phyloP scores from a whole-genome alignment of 116 monocot species.

The Trichopus zeylanicus region DNA sequence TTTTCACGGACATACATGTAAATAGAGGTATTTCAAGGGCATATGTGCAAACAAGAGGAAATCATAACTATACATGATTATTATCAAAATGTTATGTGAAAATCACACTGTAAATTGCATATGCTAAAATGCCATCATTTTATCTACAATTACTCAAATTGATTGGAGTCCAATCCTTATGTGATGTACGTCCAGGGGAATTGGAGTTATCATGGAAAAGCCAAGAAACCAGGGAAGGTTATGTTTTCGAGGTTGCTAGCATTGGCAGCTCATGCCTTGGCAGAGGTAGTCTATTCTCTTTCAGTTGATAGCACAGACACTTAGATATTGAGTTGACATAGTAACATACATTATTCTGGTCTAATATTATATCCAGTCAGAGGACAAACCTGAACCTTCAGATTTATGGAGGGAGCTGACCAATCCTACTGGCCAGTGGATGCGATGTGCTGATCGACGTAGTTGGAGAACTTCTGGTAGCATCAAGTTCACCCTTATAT shows the following conservation, averaged over 20 bases:
- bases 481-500: not conserved
- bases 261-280: slow-evolving; percentile 85
- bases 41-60: too few relatives aligned
- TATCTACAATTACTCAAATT: not conserved
- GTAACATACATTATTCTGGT: slow-evolving; percentile 1
- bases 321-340: not conserved
- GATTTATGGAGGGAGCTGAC: slow-evolving; percentile 68
- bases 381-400: slow-evolving; percentile 45
- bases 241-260: slow-evolving; percentile 62
- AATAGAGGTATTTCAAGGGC: too few relatives aligned
- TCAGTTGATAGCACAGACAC: not conserved
- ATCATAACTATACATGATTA: too few relatives aligned
- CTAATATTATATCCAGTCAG: slow-evolving; percentile 31
- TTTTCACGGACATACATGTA: too few relatives aligned
- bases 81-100: too few relatives aligned
- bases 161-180: not conserved
- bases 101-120: too few relatives aligned
- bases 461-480: slow-evolving; percentile 53
- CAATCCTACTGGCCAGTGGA: slow-evolving; percentile 51
- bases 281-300: slow-evolving; percentile 52
- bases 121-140: not conserved
- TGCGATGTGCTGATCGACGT: slow-evolving; percentile 61
- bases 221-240: slow-evolving; percentile 18
- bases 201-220: slow-evolving; percentile 18
- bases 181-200: slow-evolving; percentile 19